Base-by-base conservation (phyloP, 768 basidiomycete species). In the Lactifluus hygrophoroides region DNA sequence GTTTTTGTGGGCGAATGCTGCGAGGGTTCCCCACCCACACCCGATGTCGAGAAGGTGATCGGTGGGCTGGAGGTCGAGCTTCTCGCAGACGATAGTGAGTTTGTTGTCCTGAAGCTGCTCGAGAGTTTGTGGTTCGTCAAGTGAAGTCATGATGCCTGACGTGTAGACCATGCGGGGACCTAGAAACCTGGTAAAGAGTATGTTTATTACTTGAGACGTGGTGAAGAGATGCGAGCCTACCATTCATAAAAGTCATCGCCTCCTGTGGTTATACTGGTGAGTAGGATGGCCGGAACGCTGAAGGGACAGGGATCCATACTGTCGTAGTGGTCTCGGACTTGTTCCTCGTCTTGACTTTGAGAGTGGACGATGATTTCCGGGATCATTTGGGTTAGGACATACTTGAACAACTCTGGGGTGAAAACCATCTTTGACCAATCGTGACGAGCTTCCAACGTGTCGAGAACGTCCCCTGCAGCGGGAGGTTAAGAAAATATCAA, bases 21-120 rank as follows among this genome's bases (percentile, higher is more conserved):
- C 82, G 55, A 99, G 84, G 0, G 96, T 96, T 27, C 95, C 96
- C 96, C 96, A 99, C 44, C 96, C 96, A 66, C 90, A 93, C 11
- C 90, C 90, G 57, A 92, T 84, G 62, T 93, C 90, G 17, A 93
- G 82, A 2, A 91, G 75, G 71, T 80, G 83, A 73, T 99, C 96
- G 0, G 77, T 79, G n/a, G 90, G 82, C 66, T 95, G 77, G 28
- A 99, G 81, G 70, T 88, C 79, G 54, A 99, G 83, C 73, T 98
- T 99, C 67, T 86, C 89, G 74, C 96, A 98, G 19, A 99, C 95
- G 58, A 96, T 74, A 16, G 87, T 85, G 54, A 99, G 85, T 72
- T 99, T 98, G 80, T 98, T 99, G 72, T 98, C 95, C 76, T 99
- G 96, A 10, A 99, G 82, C 64, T 93, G 79, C 70, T 98, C 95